Conservation (phyloP, 129 eudicot species). For the Saposhnikovia divaricata region DNA sequence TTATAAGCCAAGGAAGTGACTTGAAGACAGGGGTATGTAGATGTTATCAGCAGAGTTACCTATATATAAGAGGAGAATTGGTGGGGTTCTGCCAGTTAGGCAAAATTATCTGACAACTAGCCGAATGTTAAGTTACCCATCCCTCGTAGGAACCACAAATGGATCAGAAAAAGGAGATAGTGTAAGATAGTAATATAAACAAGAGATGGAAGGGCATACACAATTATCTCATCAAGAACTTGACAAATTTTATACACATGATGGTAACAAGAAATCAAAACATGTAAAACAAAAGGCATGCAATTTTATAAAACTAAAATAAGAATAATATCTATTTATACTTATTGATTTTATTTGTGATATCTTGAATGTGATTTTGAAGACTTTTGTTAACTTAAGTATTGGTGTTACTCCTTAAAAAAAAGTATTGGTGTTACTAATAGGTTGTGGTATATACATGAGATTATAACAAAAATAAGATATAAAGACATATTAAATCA, state of each 20-base stretch:
- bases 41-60: slow-evolving; percentile 31
- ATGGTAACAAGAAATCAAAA: not conserved
- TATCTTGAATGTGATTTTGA: no score
- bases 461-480: not conserved
- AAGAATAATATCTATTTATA: no score
- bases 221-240: not conserved
- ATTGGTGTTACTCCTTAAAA: no score
- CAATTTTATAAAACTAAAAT: not conserved
- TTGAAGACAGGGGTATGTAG: slow-evolving; percentile 29
- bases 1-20: slow-evolving; percentile 21
- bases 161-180: slow-evolving; percentile 8
- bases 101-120: slow-evolving; percentile 29
- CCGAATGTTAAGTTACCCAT: slow-evolving; percentile 23
- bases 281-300: not conserved
- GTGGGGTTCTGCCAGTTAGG: slow-evolving; percentile 34
- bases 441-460: not conserved
- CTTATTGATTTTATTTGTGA: no score
- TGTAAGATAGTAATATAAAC: not conserved
- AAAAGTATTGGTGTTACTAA: no score
- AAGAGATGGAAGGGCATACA: not conserved
- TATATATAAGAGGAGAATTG: slow-evolving; percentile 36
- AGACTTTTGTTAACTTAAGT: no score
- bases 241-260: not conserved
- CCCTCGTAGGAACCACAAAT: slow-evolving; percentile 24
- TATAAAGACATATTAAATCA: not conserved